Evolutionary conservation across 2,329 filamentous ascomycete genomes (phyloP).

Genomic region (Aspergillus fischeri): DNA sequence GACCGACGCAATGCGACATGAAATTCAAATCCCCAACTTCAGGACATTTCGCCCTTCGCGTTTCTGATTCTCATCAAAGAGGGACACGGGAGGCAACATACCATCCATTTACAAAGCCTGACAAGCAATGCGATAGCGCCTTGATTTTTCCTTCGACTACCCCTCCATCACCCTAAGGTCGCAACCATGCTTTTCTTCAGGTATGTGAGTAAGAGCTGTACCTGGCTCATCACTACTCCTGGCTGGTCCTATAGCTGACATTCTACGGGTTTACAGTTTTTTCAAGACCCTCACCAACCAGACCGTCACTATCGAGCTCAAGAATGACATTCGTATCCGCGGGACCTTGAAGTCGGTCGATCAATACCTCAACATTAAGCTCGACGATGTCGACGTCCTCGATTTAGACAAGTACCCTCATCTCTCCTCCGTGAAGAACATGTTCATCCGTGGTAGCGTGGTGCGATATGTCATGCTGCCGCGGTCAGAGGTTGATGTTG

Average conservation of each 20-base stretch:
- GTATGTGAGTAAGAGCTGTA: slow-evolving; percentile 24
- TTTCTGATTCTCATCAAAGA: not conserved
- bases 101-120: not conserved
- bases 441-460: slow-evolving; percentile 90
- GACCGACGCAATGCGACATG: not conserved
- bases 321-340: slow-evolving; percentile 97
- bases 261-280: slow-evolving; percentile 57
- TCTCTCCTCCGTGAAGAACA: slow-evolving; percentile 84
- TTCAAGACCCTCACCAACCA: slow-evolving; percentile 99
- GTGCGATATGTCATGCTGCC: slow-evolving; percentile 91
- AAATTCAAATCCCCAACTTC: not conserved
- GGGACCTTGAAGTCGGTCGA: slow-evolving; percentile 96
- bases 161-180: slow-evolving; percentile 6
- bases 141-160: not conserved
- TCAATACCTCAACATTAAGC: slow-evolving; percentile 98
- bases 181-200: slow-evolving; percentile 52
- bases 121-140: slow-evolving; percentile 11
- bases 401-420: slow-evolving; percentile 95
- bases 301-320: slow-evolving; percentile 96
- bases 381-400: slow-evolving; percentile 89
- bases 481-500: slow-evolving; percentile 74
- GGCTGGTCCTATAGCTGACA: not conserved
- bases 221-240: not conserved
- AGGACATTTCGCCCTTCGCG: not conserved
- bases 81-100: not conserved